Evolutionary conservation across 768 basidiomycete species (phyloP).

Genomic region (Leccinum uliginosum): DNA sequence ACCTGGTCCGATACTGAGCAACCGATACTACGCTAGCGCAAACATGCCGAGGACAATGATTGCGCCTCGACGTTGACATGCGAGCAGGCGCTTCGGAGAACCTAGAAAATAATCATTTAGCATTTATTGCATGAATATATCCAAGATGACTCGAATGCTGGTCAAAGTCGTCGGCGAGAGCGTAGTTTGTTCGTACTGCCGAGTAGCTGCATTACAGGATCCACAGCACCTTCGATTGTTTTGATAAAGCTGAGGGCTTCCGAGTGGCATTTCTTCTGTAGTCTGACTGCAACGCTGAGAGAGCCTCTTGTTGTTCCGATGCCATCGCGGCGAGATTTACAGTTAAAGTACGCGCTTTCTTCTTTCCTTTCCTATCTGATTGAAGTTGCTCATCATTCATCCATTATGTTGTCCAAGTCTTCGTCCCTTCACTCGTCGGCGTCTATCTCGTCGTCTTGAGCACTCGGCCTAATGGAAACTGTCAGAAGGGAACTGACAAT

Average conservation of each 20-base stretch:
- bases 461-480: slow-evolving; percentile 12
- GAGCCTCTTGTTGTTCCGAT: slow-evolving; percentile 58
- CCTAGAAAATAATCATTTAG: slow-evolving; percentile 41
- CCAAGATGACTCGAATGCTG: slow-evolving; percentile 27
- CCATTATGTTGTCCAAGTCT: slow-evolving; percentile 36
- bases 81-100: slow-evolving; percentile 68
- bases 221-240: slow-evolving; percentile 62
- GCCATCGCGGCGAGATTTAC: slow-evolving; percentile 67
- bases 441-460: slow-evolving; percentile 49
- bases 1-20: slow-evolving; percentile 82
- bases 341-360: slow-evolving; percentile 61
- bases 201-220: slow-evolving; percentile 68
- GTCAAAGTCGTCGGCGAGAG: background rate
- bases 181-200: slow-evolving; percentile 71
- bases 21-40: slow-evolving; percentile 80
- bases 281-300: slow-evolving; percentile 62
- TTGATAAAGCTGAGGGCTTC: slow-evolving; percentile 85
- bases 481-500: slow-evolving; percentile 9
- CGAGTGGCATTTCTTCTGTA: slow-evolving; percentile 81
- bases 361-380: slow-evolving; percentile 40
- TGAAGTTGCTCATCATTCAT: slow-evolving; percentile 30
- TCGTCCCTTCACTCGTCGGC: slow-evolving; percentile 43
- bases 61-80: slow-evolving; percentile 85
- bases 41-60: slow-evolving; percentile 97
- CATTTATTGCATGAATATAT: background rate